Conservation (phyloP, 1,139 yeast genomes). For the Saccharomycopsis hybrid region DNA sequence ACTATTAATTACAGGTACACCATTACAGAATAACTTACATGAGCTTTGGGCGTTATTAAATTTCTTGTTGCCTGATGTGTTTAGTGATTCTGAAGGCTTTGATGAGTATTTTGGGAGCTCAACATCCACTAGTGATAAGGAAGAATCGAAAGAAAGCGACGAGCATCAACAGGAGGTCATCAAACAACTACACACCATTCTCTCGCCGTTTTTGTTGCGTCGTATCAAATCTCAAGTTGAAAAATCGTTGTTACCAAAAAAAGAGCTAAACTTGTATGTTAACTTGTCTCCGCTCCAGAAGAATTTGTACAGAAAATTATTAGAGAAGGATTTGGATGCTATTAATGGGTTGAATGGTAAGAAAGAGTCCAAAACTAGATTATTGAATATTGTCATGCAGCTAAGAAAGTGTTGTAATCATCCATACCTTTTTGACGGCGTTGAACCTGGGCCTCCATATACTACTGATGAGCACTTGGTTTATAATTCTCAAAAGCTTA, state of each 20-base stretch:
- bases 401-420: constrained; percentile 79
- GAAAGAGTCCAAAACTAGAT: constrained; percentile 66
- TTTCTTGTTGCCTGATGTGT: constrained; percentile 70
- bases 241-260: constrained; percentile 66
- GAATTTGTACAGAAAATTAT: constrained; percentile 65
- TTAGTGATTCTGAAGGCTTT: constrained; percentile 66
- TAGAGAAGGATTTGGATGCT: constrained; percentile 78
- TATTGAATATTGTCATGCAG: constrained; percentile 77
- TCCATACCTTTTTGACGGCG: constrained; percentile 78
- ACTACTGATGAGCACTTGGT: constrained; percentile 80
- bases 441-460: constrained; percentile 83
- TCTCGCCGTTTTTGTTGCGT: constrained; percentile 68
- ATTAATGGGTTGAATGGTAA: constrained; percentile 76
- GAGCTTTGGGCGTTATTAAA: constrained; percentile 78
- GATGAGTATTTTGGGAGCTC: constrained; percentile 44
- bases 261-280: constrained; percentile 65
- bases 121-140: constrained; percentile 22
- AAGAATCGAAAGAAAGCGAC: constrained; percentile 30
- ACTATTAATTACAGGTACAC: constrained; percentile 73
- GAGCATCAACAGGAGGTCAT: constrained; percentile 61
- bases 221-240: constrained; percentile 78
- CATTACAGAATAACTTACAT: constrained; percentile 70
- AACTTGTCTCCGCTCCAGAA: constrained; percentile 74
- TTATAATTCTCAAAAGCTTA: constrained; percentile 65
- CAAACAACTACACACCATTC: constrained; percentile 81